Percentiles rank a stretch among this genome's conserved stretches.
Conservation (phyloP, 257 asterid species). For the Avicennia marina region DNA sequence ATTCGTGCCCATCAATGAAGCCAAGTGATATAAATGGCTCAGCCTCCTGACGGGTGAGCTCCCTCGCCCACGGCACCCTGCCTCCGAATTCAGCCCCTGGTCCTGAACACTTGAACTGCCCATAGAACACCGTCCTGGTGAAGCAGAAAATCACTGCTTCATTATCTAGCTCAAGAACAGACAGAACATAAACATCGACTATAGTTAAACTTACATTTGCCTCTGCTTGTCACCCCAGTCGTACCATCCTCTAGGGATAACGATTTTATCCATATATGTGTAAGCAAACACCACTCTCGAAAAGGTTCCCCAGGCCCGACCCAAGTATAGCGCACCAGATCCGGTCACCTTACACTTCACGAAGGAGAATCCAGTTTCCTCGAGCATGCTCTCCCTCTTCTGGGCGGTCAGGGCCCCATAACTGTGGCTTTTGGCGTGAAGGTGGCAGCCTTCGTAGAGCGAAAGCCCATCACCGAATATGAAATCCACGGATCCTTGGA, state of each 20-base stretch:
- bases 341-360: constrained; percentile 81
- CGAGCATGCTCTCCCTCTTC: constrained; percentile 78
- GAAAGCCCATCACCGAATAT: constrained; percentile 74
- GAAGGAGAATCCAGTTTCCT: constrained; percentile 88
- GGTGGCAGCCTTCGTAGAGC: constrained; percentile 64
- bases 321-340: constrained; percentile 76
- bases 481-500: constrained; percentile 89
- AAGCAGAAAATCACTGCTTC: neutral
- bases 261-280: constrained; percentile 83
- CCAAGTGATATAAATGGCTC: constrained; percentile 70
- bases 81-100: constrained; percentile 78
- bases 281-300: constrained; percentile 88
- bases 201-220: constrained; percentile 49
- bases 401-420: constrained; percentile 92
- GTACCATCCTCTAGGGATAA: constrained; percentile 81
- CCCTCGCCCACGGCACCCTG: constrained; percentile 86
- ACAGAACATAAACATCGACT: no score
- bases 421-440: constrained; percentile 54
- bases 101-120: constrained; percentile 89
- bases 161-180: neutral
- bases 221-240: constrained; percentile 94
- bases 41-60: constrained; percentile 73
- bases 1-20: constrained; percentile 84
- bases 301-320: constrained; percentile 95
- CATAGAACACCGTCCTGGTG: constrained; percentile 84